phyloP scores from a whole-genome alignment of 2,329 filamentous ascomycete species.

The Colletotrichum incanum region DNA sequence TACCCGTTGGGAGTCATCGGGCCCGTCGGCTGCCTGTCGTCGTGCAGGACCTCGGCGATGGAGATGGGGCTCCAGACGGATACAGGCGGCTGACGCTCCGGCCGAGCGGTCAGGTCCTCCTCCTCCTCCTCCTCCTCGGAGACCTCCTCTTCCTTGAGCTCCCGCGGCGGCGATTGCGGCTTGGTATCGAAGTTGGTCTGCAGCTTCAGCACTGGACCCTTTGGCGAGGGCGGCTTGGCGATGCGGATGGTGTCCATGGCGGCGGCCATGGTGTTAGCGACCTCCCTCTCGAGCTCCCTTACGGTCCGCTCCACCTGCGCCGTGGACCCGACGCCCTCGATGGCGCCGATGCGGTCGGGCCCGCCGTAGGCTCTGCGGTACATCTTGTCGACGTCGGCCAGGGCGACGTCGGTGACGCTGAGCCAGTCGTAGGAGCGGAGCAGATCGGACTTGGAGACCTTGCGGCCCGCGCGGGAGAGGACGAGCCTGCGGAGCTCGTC shows the following conservation, averaged over 20 bases:
- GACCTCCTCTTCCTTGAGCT: constrained; percentile 43
- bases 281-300: constrained; percentile 30
- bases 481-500: constrained; percentile 75
- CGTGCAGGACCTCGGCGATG: constrained; percentile 62
- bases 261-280: constrained; percentile 31
- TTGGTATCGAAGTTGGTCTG: constrained; percentile 59
- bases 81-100: constrained; percentile 48
- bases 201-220: constrained; percentile 56
- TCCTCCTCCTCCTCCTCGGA: constrained; percentile 55
- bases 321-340: constrained; percentile 57
- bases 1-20: constrained; percentile 72
- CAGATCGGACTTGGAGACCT: constrained; percentile 67
- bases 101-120: constrained; percentile 56
- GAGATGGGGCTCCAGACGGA: constrained; percentile 53
- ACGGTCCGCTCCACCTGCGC: constrained; percentile 39
- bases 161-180: constrained; percentile 4
- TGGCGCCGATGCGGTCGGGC: constrained; percentile 59
- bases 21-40: constrained; percentile 54
- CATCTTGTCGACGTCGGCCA: constrained; percentile 70
- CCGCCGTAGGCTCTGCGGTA: constrained; percentile 72
- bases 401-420: constrained; percentile 64
- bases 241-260: constrained; percentile 31
- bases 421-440: constrained; percentile 72
- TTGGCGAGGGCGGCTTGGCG: constrained; percentile 42
- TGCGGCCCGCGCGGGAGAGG: constrained; percentile 65